These are phyloP conservation scores for Corchorus olitorius DNA, from an alignment of 345 rosid species.

Conservation along the genomic window DNA sequence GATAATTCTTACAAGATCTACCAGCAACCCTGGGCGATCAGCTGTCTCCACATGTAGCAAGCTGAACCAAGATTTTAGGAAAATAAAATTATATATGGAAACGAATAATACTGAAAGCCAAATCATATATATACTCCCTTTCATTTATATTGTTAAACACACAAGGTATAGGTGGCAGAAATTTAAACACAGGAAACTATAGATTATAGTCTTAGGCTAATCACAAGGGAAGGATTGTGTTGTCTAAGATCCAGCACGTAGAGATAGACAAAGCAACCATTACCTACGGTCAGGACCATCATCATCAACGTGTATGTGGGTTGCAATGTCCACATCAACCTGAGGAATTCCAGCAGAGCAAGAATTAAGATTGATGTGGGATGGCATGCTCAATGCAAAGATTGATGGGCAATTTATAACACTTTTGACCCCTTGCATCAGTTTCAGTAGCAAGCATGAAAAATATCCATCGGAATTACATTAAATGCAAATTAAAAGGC, in stretches of 20 bases:
- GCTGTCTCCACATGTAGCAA: constrained; percentile 86
- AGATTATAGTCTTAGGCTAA: constrained; percentile 7
- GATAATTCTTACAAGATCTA: constrained; percentile 81
- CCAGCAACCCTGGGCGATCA: constrained; percentile 94
- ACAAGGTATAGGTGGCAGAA: neutral
- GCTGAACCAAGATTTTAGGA: constrained; percentile 39
- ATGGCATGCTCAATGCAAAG: constrained; percentile 19
- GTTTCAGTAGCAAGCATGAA: constrained; percentile 5
- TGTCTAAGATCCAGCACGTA: constrained; percentile 14
- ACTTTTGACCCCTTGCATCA: neutral
- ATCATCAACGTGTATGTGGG: constrained; percentile 60
- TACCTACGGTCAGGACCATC: constrained; percentile 90
- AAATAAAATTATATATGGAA: neutral
- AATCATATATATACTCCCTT: neutral
- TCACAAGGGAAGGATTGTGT: neutral
- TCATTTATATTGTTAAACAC: neutral
- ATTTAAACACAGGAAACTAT: neutral
- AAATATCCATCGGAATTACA: neutral
- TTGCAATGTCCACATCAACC: constrained; percentile 98
- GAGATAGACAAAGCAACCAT: constrained; percentile 24
- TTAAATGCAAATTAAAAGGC: neutral
- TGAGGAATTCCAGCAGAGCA: constrained; percentile 32
- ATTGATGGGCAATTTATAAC: neutral
- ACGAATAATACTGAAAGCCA: neutral
- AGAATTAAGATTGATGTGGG: neutral